These are phyloP conservation scores for Lachnellula hyalina DNA, from an alignment of 2,329 filamentous ascomycete genomes.

Conservation along the genomic window DNA sequence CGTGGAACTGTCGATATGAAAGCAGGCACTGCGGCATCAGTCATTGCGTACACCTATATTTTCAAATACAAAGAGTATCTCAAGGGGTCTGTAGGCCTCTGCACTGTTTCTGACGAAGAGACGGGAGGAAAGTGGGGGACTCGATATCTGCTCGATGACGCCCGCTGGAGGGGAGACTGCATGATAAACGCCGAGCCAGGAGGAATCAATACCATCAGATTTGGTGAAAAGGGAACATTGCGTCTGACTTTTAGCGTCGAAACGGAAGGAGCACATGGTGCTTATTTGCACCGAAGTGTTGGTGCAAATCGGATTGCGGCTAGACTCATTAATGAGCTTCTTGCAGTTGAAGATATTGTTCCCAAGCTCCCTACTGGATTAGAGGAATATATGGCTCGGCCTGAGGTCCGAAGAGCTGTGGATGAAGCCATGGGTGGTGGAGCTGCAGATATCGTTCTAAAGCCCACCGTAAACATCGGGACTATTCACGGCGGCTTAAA, in stretches of 20 bases:
- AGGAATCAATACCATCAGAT: slow-evolving; percentile 35
- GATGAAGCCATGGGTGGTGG: slow-evolving; percentile 35
- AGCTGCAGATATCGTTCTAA: slow-evolving; percentile 30
- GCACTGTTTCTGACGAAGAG: slow-evolving; percentile 37
- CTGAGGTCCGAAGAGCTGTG: slow-evolving; percentile 30
- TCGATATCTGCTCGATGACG: slow-evolving; percentile 31
- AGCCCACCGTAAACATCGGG: slow-evolving; percentile 37
- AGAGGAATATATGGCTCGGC: slow-evolving; percentile 26
- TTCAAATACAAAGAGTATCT: slow-evolving; percentile 20
- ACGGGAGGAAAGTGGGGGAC: slow-evolving; percentile 36
- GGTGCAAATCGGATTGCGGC: slow-evolving; percentile 35
- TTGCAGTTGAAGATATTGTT: slow-evolving; percentile 28
- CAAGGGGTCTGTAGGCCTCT: slow-evolving; percentile 25
- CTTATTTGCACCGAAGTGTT: slow-evolving; percentile 36
- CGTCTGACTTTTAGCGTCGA: slow-evolving; percentile 34
- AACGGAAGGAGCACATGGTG: slow-evolving; percentile 35
- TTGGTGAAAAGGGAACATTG: slow-evolving; percentile 39
- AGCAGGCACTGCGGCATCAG: slow-evolving; percentile 35
- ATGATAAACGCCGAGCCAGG: slow-evolving; percentile 37
- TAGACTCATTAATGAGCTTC: slow-evolving; percentile 28
- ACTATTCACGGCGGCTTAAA: slow-evolving; percentile 37
- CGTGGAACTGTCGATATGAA: slow-evolving; percentile 41
- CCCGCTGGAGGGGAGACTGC: slow-evolving; percentile 34
- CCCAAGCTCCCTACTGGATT: slow-evolving; percentile 27
- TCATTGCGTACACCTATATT: slow-evolving; percentile 36